These are phyloP conservation scores for Leptoxyphium fumago DNA, from an alignment of 2,329 filamentous ascomycete genomes.

Conservation along the genomic window DNA sequence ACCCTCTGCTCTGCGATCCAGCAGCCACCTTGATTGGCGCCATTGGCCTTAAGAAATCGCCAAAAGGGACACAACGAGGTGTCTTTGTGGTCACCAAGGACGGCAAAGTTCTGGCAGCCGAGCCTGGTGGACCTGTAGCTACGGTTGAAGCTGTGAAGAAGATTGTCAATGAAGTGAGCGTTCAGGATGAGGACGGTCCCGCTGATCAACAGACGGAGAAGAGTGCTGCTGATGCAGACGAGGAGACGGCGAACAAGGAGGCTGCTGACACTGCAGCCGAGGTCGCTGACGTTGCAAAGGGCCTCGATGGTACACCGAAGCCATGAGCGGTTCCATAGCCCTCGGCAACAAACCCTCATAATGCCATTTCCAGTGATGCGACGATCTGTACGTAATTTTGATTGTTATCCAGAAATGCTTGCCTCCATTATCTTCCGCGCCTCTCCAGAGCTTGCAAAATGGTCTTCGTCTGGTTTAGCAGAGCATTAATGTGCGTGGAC, in stretches of 20 bases:
- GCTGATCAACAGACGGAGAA: constrained; percentile 21
- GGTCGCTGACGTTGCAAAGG: constrained; percentile 31
- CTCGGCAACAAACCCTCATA: too few relatives aligned
- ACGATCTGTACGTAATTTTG: too few relatives aligned
- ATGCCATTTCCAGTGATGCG: too few relatives aligned
- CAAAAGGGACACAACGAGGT: constrained; percentile 67
- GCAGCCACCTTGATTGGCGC: constrained; percentile 59
- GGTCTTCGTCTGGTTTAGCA: too few relatives aligned
- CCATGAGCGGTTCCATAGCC: background rate
- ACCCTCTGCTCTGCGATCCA: constrained; percentile 75
- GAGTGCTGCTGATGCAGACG: constrained; percentile 11
- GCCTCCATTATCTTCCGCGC: too few relatives aligned
- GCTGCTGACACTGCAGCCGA: constrained; percentile 26
- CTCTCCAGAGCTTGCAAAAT: too few relatives aligned
- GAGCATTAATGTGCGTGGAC: too few relatives aligned
- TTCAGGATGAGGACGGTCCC: constrained; percentile 14
- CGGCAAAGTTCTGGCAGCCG: constrained; percentile 62
- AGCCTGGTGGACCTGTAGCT: constrained; percentile 60
- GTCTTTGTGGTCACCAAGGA: constrained; percentile 59
- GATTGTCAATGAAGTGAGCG: constrained; percentile 41
- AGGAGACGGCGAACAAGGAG: constrained; percentile 19
- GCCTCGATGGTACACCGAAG: background rate
- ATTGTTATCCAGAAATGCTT: too few relatives aligned
- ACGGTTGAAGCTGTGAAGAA: constrained; percentile 66
- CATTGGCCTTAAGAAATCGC: constrained; percentile 77